Percentiles rank a stretch among this genome's conserved stretches.
Conservation (phyloP, 768 basidiomycete genomes). For the Cubamyces sp. region DNA sequence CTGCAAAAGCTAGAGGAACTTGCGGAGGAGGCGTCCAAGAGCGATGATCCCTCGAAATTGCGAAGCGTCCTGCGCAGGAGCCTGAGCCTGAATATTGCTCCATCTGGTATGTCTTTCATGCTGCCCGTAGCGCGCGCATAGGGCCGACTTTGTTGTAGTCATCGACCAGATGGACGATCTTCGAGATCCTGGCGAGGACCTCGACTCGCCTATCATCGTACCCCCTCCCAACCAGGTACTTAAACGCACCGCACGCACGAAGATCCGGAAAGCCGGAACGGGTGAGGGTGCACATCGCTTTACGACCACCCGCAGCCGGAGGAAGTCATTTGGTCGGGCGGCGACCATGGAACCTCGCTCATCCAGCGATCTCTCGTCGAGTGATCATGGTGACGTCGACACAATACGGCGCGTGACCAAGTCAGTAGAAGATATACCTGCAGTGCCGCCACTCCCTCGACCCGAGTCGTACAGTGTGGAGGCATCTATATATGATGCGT, state of each 20-base stretch:
- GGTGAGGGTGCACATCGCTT: constrained; percentile 90
- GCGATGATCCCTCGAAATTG: constrained; percentile 80
- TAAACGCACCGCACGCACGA: constrained; percentile 90
- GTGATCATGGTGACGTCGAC: constrained; percentile 57
- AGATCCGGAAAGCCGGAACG: constrained; percentile 85
- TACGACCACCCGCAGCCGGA: constrained; percentile 47
- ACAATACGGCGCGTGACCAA: constrained; percentile 30
- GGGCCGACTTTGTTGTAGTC: constrained; percentile 42
- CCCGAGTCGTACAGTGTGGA: constrained; percentile 86
- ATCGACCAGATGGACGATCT: constrained; percentile 71
- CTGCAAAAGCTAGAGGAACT: constrained; percentile 93
- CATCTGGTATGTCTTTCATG: constrained; percentile 67
- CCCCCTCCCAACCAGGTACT: constrained; percentile 89
- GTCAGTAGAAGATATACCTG: constrained; percentile 46
- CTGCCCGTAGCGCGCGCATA: constrained; percentile 4
- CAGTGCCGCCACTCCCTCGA: constrained; percentile 47
- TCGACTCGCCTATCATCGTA: constrained; percentile 89
- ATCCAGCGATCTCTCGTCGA: constrained; percentile 74
- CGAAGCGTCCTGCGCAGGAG: constrained; percentile 82
- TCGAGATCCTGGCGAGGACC: constrained; percentile 73
- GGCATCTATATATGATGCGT: constrained; percentile 82
- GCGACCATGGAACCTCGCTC: constrained; percentile 51
- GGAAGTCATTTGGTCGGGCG: constrained; percentile 38
- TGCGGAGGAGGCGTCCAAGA: constrained; percentile 86
- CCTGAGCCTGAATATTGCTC: constrained; percentile 83